Conservation (phyloP, 2,329 filamentous ascomycete species). For the Arthrobotrys pseudoclavata region DNA sequence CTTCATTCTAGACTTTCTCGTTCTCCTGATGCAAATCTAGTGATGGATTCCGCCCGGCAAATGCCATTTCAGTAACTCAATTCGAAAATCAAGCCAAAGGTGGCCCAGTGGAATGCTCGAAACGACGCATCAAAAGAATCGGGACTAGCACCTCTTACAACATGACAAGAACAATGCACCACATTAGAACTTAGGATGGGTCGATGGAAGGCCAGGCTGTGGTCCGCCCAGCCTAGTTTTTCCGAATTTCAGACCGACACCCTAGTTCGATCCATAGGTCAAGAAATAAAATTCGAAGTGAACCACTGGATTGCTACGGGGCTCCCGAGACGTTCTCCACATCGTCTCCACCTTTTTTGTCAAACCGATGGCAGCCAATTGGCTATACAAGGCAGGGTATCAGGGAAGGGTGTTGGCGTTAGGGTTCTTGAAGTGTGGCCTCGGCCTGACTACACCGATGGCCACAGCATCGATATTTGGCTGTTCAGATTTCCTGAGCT, state of each 20-base stretch:
- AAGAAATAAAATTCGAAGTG: conserved; percentile 48
- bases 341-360: conserved; percentile 22
- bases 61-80: conserved; percentile 44
- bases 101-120: conserved; percentile 30
- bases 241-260: conserved; percentile 44
- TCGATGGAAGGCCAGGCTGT: conserved; percentile 24
- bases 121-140: conserved; percentile 30
- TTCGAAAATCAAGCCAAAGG: conserved; percentile 22
- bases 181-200: not conserved
- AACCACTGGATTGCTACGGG: conserved; percentile 57
- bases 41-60: conserved; percentile 34
- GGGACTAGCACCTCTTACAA: conserved; percentile 19
- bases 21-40: conserved; percentile 12
- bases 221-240: conserved; percentile 37
- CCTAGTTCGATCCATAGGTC: conserved; percentile 49
- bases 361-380: conserved; percentile 22
- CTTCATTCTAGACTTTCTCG: conserved; percentile 16
- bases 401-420: conserved; percentile 11
- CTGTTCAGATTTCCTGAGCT: conserved; percentile 30
- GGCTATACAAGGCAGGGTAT: conserved; percentile 1
- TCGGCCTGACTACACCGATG: conserved; percentile 38
- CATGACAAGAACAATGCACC: conserved; percentile 1
- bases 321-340: conserved; percentile 59
- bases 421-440: conserved; percentile 15
- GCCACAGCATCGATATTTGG: conserved; percentile 37